These are phyloP conservation scores for Botrytis hyacinthi DNA, from an alignment of 2,329 filamentous ascomycete species.

Conservation along the genomic window DNA sequence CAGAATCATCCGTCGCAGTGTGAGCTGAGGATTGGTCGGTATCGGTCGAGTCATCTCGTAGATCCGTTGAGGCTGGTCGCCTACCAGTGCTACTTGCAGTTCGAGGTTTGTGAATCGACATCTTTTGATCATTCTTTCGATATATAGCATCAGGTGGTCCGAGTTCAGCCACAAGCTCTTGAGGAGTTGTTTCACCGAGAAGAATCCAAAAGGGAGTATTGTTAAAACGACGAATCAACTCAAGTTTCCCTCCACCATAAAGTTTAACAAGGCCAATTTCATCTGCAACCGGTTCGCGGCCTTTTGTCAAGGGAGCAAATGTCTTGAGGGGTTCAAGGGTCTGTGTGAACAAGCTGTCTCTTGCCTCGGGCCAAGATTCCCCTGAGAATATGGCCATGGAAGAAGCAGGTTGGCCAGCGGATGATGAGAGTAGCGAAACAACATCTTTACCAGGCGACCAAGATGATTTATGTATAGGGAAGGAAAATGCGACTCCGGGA, in stretches of 20 bases:
- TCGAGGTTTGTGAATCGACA: slow-evolving; percentile 76
- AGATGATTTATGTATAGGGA: slow-evolving; percentile 69
- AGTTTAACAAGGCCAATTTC: slow-evolving; percentile 81
- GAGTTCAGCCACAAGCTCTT: slow-evolving; percentile 86
- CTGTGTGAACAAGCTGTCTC: slow-evolving; percentile 73
- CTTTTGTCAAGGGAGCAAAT: slow-evolving; percentile 64
- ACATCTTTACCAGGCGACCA: slow-evolving; percentile 80
- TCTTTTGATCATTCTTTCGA: slow-evolving; percentile 81
- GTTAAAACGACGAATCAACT: slow-evolving; percentile 71
- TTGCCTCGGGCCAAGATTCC: slow-evolving; percentile 83
- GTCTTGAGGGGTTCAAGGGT: slow-evolving; percentile 71
- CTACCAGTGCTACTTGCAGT: slow-evolving; percentile 51
- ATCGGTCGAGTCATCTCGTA: slow-evolving; percentile 59
- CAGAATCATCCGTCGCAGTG: slow-evolving; percentile 67
- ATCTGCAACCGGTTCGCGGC: slow-evolving; percentile 77
- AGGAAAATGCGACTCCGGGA: slow-evolving; percentile 90
- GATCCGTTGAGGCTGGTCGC: slow-evolving; percentile 44
- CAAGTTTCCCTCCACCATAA: slow-evolving; percentile 73
- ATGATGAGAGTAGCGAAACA: slow-evolving; percentile 78
- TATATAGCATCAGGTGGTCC: slow-evolving; percentile 94
- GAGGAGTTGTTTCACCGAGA: slow-evolving; percentile 83
- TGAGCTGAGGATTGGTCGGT: slow-evolving; percentile 74
- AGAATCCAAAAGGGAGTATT: slow-evolving; percentile 66
- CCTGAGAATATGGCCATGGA: slow-evolving; percentile 92
- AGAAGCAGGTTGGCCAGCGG: slow-evolving; percentile 70